Conservation (phyloP, 768 basidiomycete species). For the Macrolepiota fuliginosa region DNA sequence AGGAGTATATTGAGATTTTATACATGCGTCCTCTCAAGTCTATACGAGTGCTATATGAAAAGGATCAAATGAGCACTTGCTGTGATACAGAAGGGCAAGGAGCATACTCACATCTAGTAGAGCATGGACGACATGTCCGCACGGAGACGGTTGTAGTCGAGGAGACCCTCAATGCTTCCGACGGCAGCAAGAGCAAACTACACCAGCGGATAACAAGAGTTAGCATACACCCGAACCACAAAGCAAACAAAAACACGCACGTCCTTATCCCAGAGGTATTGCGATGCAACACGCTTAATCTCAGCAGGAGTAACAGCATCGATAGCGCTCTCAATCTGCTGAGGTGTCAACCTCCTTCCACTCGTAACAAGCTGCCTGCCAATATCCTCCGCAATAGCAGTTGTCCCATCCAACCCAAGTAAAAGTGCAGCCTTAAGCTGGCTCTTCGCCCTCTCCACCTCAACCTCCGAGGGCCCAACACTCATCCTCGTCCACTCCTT, state of each 20-base stretch:
- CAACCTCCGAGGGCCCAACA: constrained; percentile 74
- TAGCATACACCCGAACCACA: constrained; percentile 10
- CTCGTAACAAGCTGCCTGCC: constrained; percentile 96
- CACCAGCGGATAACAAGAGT: constrained; percentile 33
- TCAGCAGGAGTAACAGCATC: constrained; percentile 87
- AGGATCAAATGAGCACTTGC: background rate
- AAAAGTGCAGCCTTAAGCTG: constrained; percentile 95
- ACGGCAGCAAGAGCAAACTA: constrained; percentile 78
- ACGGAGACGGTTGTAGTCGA: constrained; percentile 92
- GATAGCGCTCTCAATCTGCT: constrained; percentile 90
- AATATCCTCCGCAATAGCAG: constrained; percentile 96
- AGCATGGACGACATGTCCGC: constrained; percentile 79
- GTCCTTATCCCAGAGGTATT: constrained; percentile 97
- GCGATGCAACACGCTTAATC: constrained; percentile 92
- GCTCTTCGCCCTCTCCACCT: constrained; percentile 97
- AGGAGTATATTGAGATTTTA: constrained; percentile 10
- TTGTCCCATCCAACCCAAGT: constrained; percentile 91
- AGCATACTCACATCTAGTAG: constrained; percentile 43
- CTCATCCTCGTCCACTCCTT: constrained; percentile 97
- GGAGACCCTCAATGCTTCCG: constrained; percentile 86
- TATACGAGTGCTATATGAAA: background rate
- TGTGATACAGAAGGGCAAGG: background rate
- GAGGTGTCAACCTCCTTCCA: constrained; percentile 85
- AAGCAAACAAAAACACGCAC: constrained; percentile 41
- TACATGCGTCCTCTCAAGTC: constrained; percentile 11